phyloP scores from a whole-genome alignment of 495 filamentous ascomycete species.

The Elaphomyces granulatus region DNA sequence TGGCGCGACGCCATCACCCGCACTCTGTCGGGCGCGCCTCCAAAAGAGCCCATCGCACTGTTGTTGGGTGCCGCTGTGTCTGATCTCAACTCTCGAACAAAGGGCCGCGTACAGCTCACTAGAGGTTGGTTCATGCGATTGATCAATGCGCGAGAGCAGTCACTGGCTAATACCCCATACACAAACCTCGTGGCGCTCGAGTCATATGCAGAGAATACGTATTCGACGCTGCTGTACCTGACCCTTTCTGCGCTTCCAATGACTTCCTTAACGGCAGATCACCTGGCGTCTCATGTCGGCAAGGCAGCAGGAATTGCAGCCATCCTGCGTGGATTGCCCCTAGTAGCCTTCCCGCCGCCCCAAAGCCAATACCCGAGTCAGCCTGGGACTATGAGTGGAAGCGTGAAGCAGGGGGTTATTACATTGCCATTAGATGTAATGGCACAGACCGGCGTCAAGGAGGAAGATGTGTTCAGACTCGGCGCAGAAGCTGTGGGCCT shows the following conservation, averaged over 20 bases:
- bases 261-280: conserved; percentile 71
- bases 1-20: conserved; percentile 75
- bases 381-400: conserved; percentile 20
- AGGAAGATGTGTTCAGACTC: conserved; percentile 78
- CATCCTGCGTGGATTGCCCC: conserved; percentile 65
- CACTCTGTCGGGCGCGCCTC: conserved; percentile 56
- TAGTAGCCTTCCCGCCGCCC: conserved; percentile 67
- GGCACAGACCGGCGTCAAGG: conserved; percentile 59
- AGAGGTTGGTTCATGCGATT: conserved; percentile 71
- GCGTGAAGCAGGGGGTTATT: conserved; percentile 45
- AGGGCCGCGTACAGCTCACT: conserved; percentile 44
- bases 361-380: conserved; percentile 38
- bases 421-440: conserved; percentile 81
- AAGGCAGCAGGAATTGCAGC: conserved; percentile 84
- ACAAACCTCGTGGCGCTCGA: conserved; percentile 59
- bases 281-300: conserved; percentile 85
- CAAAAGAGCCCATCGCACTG: conserved; percentile 83
- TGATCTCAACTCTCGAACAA: conserved; percentile 40
- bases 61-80: conserved; percentile 57
- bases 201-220: conserved; percentile 83
- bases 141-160: conserved; percentile 64
- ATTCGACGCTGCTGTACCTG: conserved; percentile 84
- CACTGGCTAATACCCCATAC: conserved; percentile 74
- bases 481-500: conserved; percentile 64
- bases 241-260: conserved; percentile 64